These are phyloP conservation scores for Aurinia saxatilis DNA, from an alignment of 345 rosid genomes.

Conservation along the genomic window DNA sequence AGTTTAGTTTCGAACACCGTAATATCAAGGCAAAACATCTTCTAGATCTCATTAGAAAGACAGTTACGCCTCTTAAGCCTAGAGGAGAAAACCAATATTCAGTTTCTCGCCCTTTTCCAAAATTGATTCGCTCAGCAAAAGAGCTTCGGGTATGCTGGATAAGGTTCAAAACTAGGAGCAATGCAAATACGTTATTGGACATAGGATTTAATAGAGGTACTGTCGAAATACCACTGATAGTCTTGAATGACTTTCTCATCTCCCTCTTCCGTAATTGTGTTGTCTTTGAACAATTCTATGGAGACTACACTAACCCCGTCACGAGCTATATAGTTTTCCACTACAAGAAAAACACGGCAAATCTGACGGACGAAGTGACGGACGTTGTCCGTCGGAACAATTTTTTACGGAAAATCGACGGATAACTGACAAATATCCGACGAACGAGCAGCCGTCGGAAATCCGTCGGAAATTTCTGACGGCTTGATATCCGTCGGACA, in stretches of 20 bases:
- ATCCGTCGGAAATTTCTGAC: too few species aligned
- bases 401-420: too few species aligned
- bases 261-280: slow-evolving; percentile 38
- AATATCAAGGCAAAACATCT: background rate
- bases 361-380: too few species aligned
- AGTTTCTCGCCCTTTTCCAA: background rate
- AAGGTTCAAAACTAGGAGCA: background rate
- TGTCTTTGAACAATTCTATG: slow-evolving; percentile 44
- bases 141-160: background rate
- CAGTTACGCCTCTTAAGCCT: background rate
- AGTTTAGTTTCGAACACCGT: background rate
- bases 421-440: too few species aligned
- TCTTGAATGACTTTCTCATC: slow-evolving; percentile 29
- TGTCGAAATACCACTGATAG: slow-evolving; percentile 36
- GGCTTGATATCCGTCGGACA: too few species aligned
- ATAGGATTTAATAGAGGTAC: slow-evolving; percentile 28
- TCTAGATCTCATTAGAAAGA: background rate
- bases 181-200: slow-evolving; percentile 20
- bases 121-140: background rate
- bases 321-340: slow-evolving; percentile 37
- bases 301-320: slow-evolving; percentile 30
- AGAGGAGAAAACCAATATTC: background rate
- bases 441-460: too few species aligned
- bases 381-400: too few species aligned
- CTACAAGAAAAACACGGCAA: too few species aligned